Percentiles rank a stretch among this genome's conserved stretches.
These are phyloP conservation scores for Lachancea mirantina DNA, from an alignment of 805 yeast species.

Conservation along the genomic window DNA sequence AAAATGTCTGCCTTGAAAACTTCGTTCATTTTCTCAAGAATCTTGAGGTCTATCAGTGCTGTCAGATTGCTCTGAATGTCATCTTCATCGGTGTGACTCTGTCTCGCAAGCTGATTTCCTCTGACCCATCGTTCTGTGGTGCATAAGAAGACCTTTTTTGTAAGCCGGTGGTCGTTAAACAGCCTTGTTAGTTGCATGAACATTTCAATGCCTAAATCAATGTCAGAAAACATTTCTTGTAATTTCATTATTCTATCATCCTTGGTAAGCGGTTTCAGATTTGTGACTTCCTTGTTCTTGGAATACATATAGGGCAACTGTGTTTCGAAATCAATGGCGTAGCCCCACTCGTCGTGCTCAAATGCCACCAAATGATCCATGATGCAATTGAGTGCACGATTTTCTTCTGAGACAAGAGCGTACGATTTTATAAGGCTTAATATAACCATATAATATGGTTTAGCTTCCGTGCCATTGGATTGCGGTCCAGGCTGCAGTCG, in stretches of 20 bases:
- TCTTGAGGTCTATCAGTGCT: conserved; percentile 50
- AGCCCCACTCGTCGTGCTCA: conserved; percentile 33
- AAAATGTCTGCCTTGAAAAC: conserved; percentile 46
- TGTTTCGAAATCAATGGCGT: conserved; percentile 30
- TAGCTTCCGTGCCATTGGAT: conserved; percentile 11
- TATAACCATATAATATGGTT: conserved; percentile 28
- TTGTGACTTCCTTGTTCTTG: conserved; percentile 2
- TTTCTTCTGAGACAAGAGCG: conserved; percentile 26
- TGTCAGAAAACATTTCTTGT: conserved; percentile 35
- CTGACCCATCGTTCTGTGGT: conserved; percentile 58
- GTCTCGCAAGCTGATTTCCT: conserved; percentile 2
- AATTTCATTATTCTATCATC: conserved; percentile 9
- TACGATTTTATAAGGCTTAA: conserved; percentile 30
- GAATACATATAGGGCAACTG: conserved; percentile 30
- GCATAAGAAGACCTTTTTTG: conserved; percentile 41
- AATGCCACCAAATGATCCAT: conserved; percentile 28
- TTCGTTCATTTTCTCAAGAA: conserved; percentile 55
- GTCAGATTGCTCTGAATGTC: conserved; percentile 43
- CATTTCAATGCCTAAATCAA: conserved; percentile 39
- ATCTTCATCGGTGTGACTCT: conserved; percentile 3
- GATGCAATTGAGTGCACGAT: conserved; percentile 21
- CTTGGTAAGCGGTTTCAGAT: conserved; percentile 3
- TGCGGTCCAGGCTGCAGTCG: conserved; percentile 13
- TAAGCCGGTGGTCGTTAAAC: conserved; percentile 39
- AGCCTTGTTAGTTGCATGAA: conserved; percentile 41